Conservation (phyloP, 345 rosid species). For the Psidium guajava region DNA sequence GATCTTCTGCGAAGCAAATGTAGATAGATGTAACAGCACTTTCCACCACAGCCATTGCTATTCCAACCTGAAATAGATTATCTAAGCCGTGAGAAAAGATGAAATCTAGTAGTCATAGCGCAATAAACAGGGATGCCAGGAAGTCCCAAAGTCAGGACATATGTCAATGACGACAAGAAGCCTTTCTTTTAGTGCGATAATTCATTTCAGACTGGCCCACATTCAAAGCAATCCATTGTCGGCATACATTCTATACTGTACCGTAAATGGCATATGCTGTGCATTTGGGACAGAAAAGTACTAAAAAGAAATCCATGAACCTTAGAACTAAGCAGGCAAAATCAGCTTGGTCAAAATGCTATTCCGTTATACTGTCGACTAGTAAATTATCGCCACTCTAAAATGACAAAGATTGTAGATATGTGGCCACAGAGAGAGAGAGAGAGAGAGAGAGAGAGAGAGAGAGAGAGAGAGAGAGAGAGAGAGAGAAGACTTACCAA, state of each 20-base stretch:
- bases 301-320: background rate
- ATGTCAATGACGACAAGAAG: background rate
- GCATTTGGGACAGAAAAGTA: background rate
- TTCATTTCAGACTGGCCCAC: background rate
- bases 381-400: background rate
- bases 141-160: background rate
- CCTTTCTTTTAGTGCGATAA: background rate
- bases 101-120: background rate
- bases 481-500: constrained; percentile 38
- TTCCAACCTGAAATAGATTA: constrained; percentile 48
- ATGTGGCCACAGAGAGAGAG: background rate
- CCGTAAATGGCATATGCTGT: background rate
- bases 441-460: background rate
- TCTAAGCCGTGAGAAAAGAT: background rate
- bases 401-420: background rate
- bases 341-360: background rate
- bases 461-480: background rate
- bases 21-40: constrained; percentile 90
- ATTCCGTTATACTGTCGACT: background rate
- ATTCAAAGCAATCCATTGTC: background rate
- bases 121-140: background rate
- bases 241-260: background rate
- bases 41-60: constrained; percentile 90
- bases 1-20: constrained; percentile 90
- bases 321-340: background rate